Evolutionary conservation across 164 flowering plant species (phyloP).

Genomic region (Chloranthus sessilifolius): DNA sequence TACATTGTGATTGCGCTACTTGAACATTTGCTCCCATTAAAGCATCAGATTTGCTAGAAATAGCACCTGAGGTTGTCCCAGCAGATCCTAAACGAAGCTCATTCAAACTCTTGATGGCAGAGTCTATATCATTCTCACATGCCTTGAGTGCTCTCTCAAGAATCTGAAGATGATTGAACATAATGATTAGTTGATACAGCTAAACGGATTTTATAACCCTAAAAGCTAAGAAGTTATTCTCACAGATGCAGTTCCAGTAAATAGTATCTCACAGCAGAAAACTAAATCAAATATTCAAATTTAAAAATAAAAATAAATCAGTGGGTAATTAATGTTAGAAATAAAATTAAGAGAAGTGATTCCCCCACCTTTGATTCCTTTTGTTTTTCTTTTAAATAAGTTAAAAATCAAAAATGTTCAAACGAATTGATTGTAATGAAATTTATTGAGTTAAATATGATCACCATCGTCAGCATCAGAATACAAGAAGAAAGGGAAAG

Average conservation of each 20-base stretch:
- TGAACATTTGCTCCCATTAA: conserved; percentile 9
- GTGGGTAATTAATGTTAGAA: no score
- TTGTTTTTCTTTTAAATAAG: no score
- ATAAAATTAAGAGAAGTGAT: no score
- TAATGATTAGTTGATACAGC: not conserved
- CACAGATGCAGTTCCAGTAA: not conserved
- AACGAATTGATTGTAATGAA: no score
- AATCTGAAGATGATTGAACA: conserved; percentile 26
- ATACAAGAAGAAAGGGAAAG: no score
- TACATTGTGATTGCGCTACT: conserved; percentile 11
- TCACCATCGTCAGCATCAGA: no score
- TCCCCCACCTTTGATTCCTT: no score
- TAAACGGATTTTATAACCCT: no score
- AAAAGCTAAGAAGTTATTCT: not conserved
- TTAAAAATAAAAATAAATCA: not conserved
- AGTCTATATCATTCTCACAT: conserved; percentile 58
- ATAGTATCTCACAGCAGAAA: not conserved
- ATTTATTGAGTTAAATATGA: no score
- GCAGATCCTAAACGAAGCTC: conserved; percentile 36
- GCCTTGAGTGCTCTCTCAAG: conserved; percentile 55
- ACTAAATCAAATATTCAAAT: not conserved
- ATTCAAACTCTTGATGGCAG: conserved; percentile 50
- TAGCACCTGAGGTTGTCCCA: conserved; percentile 16
- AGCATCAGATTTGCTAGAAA: conserved; percentile 17
- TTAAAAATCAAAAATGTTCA: no score